These are phyloP conservation scores for Colletotrichum noveboracense DNA, from an alignment of 2,329 filamentous ascomycete species.

Conservation along the genomic window DNA sequence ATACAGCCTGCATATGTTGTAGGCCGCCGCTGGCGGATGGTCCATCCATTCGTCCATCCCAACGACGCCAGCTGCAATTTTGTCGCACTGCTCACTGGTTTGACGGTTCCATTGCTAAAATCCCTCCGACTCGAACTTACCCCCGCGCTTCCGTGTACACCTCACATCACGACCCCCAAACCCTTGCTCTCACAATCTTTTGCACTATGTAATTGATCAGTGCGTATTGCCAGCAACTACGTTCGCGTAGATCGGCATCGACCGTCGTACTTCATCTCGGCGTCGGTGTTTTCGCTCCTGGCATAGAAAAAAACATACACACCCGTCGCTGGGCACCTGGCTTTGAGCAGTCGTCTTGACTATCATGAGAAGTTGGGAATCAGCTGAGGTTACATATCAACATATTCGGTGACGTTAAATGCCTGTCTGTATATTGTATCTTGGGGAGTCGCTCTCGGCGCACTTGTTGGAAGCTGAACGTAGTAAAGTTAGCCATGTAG, in stretches of 20 bases:
- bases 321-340: constrained; percentile 26
- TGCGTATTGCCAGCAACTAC: constrained; percentile 13
- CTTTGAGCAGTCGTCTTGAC: constrained; percentile 26
- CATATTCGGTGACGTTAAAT: not conserved
- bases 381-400: constrained; percentile 23
- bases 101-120: not conserved
- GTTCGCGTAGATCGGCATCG: constrained; percentile 20
- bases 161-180: not conserved
- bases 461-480: not conserved
- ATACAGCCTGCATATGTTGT: not conserved
- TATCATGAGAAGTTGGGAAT: constrained; percentile 26
- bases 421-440: not conserved
- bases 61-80: not conserved
- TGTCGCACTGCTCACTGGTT: not conserved
- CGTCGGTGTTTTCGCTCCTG: constrained; percentile 23
- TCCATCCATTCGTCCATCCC: not conserved
- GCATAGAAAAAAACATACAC: constrained; percentile 17
- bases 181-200: not conserved
- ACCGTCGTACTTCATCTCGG: not conserved
- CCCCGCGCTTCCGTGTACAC: not conserved
- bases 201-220: not conserved
- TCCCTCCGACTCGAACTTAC: not conserved
- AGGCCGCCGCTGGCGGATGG: not conserved
- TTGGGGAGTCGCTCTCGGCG: not conserved
- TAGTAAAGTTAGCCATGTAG: not conserved